Evolutionary conservation across 1,284 basidiomycete genomes (phyloP), one percentile per base, ranked within the genome.

Genomic region (Neotropicomus parvogracilis): DNA sequence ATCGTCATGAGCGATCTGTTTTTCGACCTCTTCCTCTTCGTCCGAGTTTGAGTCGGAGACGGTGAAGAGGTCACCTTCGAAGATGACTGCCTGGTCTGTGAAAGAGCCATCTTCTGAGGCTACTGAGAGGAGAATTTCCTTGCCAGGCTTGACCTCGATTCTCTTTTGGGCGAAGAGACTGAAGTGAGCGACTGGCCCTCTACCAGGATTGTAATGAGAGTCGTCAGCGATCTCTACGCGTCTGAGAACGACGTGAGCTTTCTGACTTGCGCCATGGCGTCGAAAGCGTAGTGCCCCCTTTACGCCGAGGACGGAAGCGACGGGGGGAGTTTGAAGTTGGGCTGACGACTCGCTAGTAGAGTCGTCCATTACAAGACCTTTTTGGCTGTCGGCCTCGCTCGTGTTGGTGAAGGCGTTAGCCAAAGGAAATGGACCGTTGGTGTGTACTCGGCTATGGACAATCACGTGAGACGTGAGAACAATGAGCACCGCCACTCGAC

Each of bases 91-190:
- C 49, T 71, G 71, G 49, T 81, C 79, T 46, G 75, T 74, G 63
- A 77, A 76, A 10, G 66, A 64, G 31, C 76, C 75, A 53, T 80
- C 74, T 34, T 68, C 69, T 27, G 72, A 68, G 39, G 73, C 75
- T 29, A 84, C 68, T 6, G 80, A 73, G 46, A 85, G 71, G 33
- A 83, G 70, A 40, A 85, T 77, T 64, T 81, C 80, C 63, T 81
- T 83, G 48, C 82, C 83, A 10, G 81, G 78, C 59, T 76, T 83
- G 56, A 82, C 74, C 58, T 79, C 79, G 59, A 85, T 80, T 51
- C 78, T 69, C 67, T 85, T 85, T 54, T 75, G 73, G 4, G 82
- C 80, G 60, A 83, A 80, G 8, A 85, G 66, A 58, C 73, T 77
- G 59, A 82, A 85, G 62, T 75, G 77, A 24, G 75, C 71, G 46